These are phyloP conservation scores for Pisolithus marmoratus DNA, from an alignment of 768 basidiomycete species.

Conservation along the genomic window DNA sequence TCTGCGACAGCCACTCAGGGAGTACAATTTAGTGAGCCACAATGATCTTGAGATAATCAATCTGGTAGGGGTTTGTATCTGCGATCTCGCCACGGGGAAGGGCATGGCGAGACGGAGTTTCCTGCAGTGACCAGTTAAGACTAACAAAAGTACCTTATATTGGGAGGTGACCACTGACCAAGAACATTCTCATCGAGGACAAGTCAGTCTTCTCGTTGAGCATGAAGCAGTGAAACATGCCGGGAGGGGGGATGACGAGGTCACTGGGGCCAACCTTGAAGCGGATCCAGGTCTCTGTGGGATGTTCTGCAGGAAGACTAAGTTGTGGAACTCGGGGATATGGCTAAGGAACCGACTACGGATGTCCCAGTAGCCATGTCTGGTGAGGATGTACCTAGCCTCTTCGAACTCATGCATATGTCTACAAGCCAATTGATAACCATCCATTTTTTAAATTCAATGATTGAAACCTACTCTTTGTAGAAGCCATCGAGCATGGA, in stretches of 20 bases:
- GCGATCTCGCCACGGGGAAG: slow-evolving; percentile 59
- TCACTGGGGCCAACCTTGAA: slow-evolving; percentile 73
- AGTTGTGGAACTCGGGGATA: neutral
- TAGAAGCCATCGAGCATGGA: slow-evolving; percentile 78
- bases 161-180: slow-evolving; percentile 38
- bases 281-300: slow-evolving; percentile 75
- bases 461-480: slow-evolving; percentile 52
- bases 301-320: slow-evolving; percentile 41
- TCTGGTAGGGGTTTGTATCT: slow-evolving; percentile 57
- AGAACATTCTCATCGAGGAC: slow-evolving; percentile 78
- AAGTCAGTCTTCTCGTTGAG: slow-evolving; percentile 72
- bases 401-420: slow-evolving; percentile 97
- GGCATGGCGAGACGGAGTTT: slow-evolving; percentile 89
- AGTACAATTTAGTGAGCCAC: slow-evolving; percentile 24
- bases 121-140: slow-evolving; percentile 37
- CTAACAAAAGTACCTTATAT: neutral
- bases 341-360: slow-evolving; percentile 48
- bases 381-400: slow-evolving; percentile 81
- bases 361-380: slow-evolving; percentile 92
- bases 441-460: neutral
- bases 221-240: slow-evolving; percentile 94
- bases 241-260: slow-evolving; percentile 80
- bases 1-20: too few relatives aligned
- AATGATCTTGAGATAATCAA: slow-evolving; percentile 54
- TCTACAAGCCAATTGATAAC: slow-evolving; percentile 32